phyloP scores from a whole-genome alignment of 1,284 basidiomycete genomes.

The Ustilago xerochloae region DNA sequence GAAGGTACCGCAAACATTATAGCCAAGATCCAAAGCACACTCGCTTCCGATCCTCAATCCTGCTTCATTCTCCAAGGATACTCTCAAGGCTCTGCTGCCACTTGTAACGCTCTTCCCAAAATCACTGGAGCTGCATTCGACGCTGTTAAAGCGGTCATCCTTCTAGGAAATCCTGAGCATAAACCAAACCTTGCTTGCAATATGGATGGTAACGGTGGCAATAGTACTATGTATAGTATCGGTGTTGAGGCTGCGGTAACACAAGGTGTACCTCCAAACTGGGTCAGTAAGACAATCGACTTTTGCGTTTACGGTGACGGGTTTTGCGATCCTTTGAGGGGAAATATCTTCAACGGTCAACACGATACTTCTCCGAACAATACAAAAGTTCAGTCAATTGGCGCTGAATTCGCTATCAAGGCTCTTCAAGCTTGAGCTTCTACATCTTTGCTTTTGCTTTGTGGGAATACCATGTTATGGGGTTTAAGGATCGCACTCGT shows the following conservation, averaged over 20 bases:
- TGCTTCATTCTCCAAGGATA: slow-evolving; percentile 53
- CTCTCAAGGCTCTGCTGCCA: slow-evolving; percentile 64
- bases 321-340: slow-evolving; percentile 57
- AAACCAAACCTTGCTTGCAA: slow-evolving; percentile 62
- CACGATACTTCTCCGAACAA: slow-evolving; percentile 55
- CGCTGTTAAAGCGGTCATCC: slow-evolving; percentile 65
- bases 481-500: no score
- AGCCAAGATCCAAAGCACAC: slow-evolving; percentile 20
- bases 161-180: slow-evolving; percentile 65
- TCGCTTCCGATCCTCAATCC: slow-evolving; percentile 20
- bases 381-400: slow-evolving; percentile 49
- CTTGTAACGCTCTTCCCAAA: slow-evolving; percentile 53
- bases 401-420: slow-evolving; percentile 47
- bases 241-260: slow-evolving; percentile 29
- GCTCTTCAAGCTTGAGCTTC: slow-evolving; percentile 12
- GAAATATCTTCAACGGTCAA: slow-evolving; percentile 51
- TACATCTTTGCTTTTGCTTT: no score
- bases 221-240: slow-evolving; percentile 41
- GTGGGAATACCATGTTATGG: neutral
- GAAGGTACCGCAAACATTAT: slow-evolving; percentile 56
- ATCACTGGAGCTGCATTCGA: slow-evolving; percentile 45
- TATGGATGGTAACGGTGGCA: slow-evolving; percentile 60
- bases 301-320: slow-evolving; percentile 65
- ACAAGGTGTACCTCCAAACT: slow-evolving; percentile 46
- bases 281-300: slow-evolving; percentile 62